These are phyloP conservation scores for Talaromyces sp. DNA, from an alignment of 2,329 filamentous ascomycete species.

Conservation along the genomic window DNA sequence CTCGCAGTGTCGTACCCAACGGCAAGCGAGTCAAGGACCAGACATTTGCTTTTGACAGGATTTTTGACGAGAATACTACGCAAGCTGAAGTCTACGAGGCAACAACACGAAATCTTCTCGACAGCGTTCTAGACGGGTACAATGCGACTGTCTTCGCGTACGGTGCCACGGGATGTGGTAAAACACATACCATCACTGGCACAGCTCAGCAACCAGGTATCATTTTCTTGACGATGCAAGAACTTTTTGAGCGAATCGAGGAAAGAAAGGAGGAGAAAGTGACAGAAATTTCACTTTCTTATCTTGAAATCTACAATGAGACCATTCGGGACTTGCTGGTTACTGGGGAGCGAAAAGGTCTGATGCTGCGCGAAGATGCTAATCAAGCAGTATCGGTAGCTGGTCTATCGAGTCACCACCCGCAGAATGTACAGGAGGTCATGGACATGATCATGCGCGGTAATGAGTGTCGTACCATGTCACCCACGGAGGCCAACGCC, in stretches of 20 bases:
- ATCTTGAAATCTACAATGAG: constrained; percentile 98
- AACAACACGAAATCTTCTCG: constrained; percentile 81
- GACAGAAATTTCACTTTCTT: constrained; percentile 87
- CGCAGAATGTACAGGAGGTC: constrained; percentile 86
- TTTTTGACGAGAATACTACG: constrained; percentile 91
- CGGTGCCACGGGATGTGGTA: constrained; percentile 94
- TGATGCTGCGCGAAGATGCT: constrained; percentile 92
- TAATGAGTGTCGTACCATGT: constrained; percentile 92
- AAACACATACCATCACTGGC: constrained; percentile 95
- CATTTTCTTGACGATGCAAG: constrained; percentile 98
- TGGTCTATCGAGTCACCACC: constrained; percentile 84
- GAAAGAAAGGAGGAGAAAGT: constrained; percentile 80
- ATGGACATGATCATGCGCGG: constrained; percentile 99
- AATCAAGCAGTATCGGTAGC: constrained; percentile 89
- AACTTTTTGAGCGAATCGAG: constrained; percentile 92
- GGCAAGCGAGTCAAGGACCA: constrained; percentile 96
- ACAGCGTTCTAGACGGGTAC: constrained; percentile 94
- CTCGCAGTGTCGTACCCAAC: constrained; percentile 69
- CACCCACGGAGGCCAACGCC: constrained; percentile 92
- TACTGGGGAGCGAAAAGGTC: constrained; percentile 72
- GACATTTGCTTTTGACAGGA: constrained; percentile 91
- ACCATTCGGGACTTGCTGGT: constrained; percentile 92
- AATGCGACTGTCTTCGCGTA: constrained; percentile 99
- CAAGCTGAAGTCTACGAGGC: constrained; percentile 94
- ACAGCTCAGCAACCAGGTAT: constrained; percentile 91